phyloP scores from a whole-genome alignment of 31 red algal species.

The Pterothamnion heteromorphum region DNA sequence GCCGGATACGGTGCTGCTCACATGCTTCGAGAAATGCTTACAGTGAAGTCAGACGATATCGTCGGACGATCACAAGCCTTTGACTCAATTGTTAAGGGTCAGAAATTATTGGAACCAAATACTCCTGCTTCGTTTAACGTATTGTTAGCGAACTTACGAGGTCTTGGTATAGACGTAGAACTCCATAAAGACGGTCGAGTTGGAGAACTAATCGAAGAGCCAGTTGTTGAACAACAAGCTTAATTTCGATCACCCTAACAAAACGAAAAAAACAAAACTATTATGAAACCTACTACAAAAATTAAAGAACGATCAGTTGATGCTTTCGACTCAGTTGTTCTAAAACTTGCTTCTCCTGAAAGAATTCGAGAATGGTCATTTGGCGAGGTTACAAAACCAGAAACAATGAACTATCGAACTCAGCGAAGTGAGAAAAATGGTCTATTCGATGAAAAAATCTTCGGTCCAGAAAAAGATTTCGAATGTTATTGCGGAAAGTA shows the following conservation, averaged over 20 bases:
- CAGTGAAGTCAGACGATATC: no score
- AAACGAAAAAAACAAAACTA: background rate
- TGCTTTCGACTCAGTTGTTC: background rate
- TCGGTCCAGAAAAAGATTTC: slow-evolving; percentile 20
- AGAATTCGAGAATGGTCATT: background rate
- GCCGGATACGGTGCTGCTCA: no score
- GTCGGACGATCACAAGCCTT: no score
- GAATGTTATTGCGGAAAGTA: slow-evolving; percentile 42
- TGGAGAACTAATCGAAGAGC: background rate
- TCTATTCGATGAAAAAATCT: slow-evolving; percentile 28
- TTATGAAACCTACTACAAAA: background rate
- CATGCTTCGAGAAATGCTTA: no score
- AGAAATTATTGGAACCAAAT: slow-evolving; percentile 9
- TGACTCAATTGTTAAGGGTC: slow-evolving; percentile 37
- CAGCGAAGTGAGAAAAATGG: slow-evolving; percentile 7
- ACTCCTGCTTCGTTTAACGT: slow-evolving; percentile 52
- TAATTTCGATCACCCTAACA: background rate
- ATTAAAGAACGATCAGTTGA: background rate
- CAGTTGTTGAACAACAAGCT: background rate
- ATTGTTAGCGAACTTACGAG: slow-evolving; percentile 29
- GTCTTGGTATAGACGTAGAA: background rate
- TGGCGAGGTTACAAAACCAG: slow-evolving; percentile 31
- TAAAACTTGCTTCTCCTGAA: background rate
- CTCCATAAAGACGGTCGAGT: background rate
- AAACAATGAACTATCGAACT: slow-evolving; percentile 48